Evolutionary conservation across 352 stramenopile genomes (phyloP).

Genomic region (Pythium sukuiense): DNA sequence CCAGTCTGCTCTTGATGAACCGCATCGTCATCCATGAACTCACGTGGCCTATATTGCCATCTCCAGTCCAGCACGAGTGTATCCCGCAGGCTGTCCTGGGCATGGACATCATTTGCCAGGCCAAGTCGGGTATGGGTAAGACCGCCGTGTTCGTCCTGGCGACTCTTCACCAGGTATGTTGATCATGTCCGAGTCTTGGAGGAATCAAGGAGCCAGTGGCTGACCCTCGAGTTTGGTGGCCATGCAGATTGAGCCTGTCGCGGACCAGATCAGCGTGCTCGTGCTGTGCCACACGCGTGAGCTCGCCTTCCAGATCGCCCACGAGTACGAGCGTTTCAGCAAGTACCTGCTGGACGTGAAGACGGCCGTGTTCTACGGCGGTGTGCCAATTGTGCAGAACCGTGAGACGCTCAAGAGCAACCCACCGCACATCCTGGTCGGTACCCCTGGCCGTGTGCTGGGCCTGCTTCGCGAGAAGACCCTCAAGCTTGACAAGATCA

Average conservation of each 20-base stretch:
- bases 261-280: constrained; percentile 94
- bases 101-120: constrained; percentile 99
- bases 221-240: too few species aligned
- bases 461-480: constrained; percentile 92
- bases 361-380: constrained; percentile 96
- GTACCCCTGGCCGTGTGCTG: constrained; percentile 96
- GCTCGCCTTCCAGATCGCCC: constrained; percentile 99
- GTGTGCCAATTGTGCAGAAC: constrained; percentile 94
- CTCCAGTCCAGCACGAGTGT: constrained; percentile 97
- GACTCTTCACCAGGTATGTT: constrained; percentile 96
- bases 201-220: too few species aligned
- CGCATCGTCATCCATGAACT: not conserved
- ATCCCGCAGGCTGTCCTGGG: constrained; percentile 99
- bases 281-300: constrained; percentile 99
- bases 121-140: constrained; percentile 99
- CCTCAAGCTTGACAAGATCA: constrained; percentile 98
- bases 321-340: constrained; percentile 99
- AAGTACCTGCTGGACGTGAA: constrained; percentile 98
- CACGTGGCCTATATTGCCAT: not conserved
- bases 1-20: not conserved
- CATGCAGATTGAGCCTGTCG: constrained; percentile 85
- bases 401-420: constrained; percentile 97
- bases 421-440: constrained; percentile 96
- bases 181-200: not conserved
- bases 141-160: constrained; percentile 99